Conservation (phyloP, 1,284 basidiomycete genomes). For the Neolentinus lepideus region DNA sequence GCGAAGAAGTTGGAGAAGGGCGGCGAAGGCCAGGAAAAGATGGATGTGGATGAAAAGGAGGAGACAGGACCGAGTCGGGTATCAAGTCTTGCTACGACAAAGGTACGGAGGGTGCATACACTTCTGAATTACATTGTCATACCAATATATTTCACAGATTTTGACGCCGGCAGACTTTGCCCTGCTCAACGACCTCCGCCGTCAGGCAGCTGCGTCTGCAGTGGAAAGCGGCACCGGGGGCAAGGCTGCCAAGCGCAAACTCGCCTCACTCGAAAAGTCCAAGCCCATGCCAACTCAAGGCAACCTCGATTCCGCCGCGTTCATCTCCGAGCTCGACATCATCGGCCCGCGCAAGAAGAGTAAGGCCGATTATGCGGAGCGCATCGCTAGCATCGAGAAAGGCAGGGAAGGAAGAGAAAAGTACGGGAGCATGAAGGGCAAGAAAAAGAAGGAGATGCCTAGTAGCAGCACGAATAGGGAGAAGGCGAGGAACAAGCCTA, state of each 20-base stretch:
- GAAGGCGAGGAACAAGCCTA: constrained; percentile 86
- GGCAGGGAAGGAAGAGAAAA: constrained; percentile 96
- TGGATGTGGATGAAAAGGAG: constrained; percentile 19
- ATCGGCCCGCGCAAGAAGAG: constrained; percentile 91
- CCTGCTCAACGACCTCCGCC: constrained; percentile 83
- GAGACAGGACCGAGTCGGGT: constrained; percentile 24
- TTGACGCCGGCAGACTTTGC: constrained; percentile 98
- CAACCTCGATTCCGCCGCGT: constrained; percentile 43
- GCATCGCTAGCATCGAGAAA: constrained; percentile 87
- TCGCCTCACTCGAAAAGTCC: constrained; percentile 67
- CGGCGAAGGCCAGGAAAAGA: no score
- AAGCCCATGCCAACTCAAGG: constrained; percentile 43
- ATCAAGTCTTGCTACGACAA: constrained; percentile 72
- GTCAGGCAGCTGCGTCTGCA: constrained; percentile 73
- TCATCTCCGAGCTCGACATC: constrained; percentile 90
- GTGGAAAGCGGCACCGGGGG: constrained; percentile 67
- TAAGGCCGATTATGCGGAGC: constrained; percentile 93
- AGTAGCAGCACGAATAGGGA: constrained; percentile 86
- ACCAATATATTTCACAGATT: constrained; percentile 49
- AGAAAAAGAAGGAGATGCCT: constrained; percentile 74
- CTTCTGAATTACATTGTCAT: not conserved
- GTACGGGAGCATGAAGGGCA: constrained; percentile 85
- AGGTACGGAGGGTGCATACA: constrained; percentile 33
- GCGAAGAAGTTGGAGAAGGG: constrained; percentile 25
- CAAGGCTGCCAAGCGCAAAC: constrained; percentile 81